These are phyloP conservation scores for Pichia deserticola DNA, from an alignment of 805 yeast genomes.

Conservation along the genomic window DNA sequence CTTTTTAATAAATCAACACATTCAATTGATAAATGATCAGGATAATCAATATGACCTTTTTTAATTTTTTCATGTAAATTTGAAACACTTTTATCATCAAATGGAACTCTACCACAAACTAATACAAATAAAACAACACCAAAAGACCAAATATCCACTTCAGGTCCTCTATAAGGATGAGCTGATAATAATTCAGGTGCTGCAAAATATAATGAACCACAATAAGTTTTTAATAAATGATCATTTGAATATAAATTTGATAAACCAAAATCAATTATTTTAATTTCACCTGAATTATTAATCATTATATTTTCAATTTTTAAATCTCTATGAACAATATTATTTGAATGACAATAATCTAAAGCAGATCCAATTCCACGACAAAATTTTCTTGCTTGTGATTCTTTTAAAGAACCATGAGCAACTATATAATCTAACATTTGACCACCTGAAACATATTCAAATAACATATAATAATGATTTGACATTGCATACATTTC, in stretches of 20 bases:
- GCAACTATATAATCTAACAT: slow-evolving; percentile 94
- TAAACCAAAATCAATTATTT: slow-evolving; percentile 92
- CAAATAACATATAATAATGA: slow-evolving; percentile 94
- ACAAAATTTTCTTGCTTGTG: slow-evolving; percentile 90
- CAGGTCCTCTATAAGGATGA: slow-evolving; percentile 90
- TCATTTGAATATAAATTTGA: slow-evolving; percentile 76
- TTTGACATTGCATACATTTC: slow-evolving; percentile 96
- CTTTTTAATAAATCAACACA: slow-evolving; percentile 73
- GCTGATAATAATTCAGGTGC: slow-evolving; percentile 96
- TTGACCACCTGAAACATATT: slow-evolving; percentile 95
- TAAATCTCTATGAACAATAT: slow-evolving; percentile 93
- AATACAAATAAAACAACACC: slow-evolving; percentile 93
- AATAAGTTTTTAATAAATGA: slow-evolving; percentile 77
- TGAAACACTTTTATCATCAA: slow-evolving; percentile 90
- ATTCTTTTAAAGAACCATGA: slow-evolving; percentile 90
- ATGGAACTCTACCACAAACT: slow-evolving; percentile 97
- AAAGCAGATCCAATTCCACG: slow-evolving; percentile 91
- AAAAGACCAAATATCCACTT: slow-evolving; percentile 97
- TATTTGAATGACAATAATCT: slow-evolving; percentile 88
- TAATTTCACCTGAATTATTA: slow-evolving; percentile 86
- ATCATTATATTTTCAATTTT: slow-evolving; percentile 96
- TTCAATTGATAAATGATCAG: slow-evolving; percentile 68
- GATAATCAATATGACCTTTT: slow-evolving; percentile 87
- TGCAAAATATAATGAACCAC: slow-evolving; percentile 96
- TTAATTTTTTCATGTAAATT: slow-evolving; percentile 91